Conservation (phyloP, 176 grass and related monocot species). For the Cenchrus fungigraminus region DNA sequence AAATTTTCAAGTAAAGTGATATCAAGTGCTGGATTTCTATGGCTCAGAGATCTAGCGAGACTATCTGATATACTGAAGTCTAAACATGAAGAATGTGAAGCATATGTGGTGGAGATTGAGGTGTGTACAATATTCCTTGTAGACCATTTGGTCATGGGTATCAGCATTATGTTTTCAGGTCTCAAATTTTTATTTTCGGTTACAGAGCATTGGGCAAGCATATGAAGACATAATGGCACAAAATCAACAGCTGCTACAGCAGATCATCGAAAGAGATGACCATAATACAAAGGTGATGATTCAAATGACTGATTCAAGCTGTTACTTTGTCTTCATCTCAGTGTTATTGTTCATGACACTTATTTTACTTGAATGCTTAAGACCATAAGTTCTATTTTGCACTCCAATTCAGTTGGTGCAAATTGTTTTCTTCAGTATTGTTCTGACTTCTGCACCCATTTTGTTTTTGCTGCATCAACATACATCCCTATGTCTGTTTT, state of each 20-base stretch:
- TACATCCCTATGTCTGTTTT: not conserved
- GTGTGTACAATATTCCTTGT: conserved; percentile 47
- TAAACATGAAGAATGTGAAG: conserved; percentile 86
- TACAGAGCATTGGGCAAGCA: conserved; percentile 89
- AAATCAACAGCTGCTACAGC: conserved; percentile 91
- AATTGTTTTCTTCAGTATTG: not conserved
- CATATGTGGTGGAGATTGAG: conserved; percentile 86
- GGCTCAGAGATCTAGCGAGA: conserved; percentile 57
- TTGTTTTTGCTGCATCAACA: not conserved
- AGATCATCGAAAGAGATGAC: conserved; percentile 97
- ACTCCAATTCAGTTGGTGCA: not conserved
- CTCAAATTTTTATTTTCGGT: conserved; percentile 31
- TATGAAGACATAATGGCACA: conserved; percentile 90
- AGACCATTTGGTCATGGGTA: conserved; percentile 21
- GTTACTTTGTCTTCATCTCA: conserved; percentile 7
- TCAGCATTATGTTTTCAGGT: not conserved
- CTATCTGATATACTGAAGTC: conserved; percentile 77
- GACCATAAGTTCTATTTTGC: not conserved
- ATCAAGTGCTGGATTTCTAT: conserved; percentile 32
- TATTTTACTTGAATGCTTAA: not conserved
- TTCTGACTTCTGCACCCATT: not conserved
- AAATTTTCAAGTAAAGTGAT: conserved; percentile 26
- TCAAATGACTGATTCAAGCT: conserved; percentile 26
- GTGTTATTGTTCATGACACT: not conserved
- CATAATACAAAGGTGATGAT: conserved; percentile 84